Percentiles rank a stretch among this genome's conserved stretches.
Conservation (phyloP, 2,329 filamentous ascomycete species). For the Periconia macrospinosa region DNA sequence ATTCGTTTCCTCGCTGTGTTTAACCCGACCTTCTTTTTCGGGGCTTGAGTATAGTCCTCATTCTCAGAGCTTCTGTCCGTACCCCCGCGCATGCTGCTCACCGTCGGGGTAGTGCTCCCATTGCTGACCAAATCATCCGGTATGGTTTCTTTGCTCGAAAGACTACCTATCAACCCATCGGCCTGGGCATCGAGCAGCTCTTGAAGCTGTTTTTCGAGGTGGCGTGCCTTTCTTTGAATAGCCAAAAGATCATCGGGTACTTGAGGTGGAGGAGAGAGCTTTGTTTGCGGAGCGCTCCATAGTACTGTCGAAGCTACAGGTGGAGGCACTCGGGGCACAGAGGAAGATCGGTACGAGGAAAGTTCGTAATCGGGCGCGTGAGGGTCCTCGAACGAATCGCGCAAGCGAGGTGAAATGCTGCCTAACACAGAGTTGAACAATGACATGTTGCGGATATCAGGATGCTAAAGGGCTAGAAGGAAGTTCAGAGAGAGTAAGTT, state of each 20-base stretch:
- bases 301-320: constrained; percentile 37
- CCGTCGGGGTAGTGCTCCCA: constrained; percentile 54
- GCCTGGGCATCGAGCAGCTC: constrained; percentile 63
- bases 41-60: constrained; percentile 14
- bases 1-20: constrained; percentile 67
- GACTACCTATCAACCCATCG: constrained; percentile 56
- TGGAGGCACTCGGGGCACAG: constrained; percentile 34
- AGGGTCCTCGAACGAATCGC: constrained; percentile 40
- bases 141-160: constrained; percentile 38
- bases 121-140: constrained; percentile 51
- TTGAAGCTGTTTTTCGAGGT: constrained; percentile 61
- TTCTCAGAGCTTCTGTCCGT: constrained; percentile 27
- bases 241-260: constrained; percentile 49
- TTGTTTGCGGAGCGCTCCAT: constrained; percentile 30
- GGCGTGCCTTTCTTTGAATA: constrained; percentile 55
- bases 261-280: constrained; percentile 26
- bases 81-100: constrained; percentile 42
- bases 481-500: not conserved
- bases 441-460: constrained; percentile 24
- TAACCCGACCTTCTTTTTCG: constrained; percentile 59
- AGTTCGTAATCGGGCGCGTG: constrained; percentile 39
- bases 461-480: constrained; percentile 1
- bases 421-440: constrained; percentile 41
- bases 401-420: constrained; percentile 36
- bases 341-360: constrained; percentile 33